Base-by-base conservation (phyloP, 768 basidiomycete species). In the Boletus subcaerulescens region DNA sequence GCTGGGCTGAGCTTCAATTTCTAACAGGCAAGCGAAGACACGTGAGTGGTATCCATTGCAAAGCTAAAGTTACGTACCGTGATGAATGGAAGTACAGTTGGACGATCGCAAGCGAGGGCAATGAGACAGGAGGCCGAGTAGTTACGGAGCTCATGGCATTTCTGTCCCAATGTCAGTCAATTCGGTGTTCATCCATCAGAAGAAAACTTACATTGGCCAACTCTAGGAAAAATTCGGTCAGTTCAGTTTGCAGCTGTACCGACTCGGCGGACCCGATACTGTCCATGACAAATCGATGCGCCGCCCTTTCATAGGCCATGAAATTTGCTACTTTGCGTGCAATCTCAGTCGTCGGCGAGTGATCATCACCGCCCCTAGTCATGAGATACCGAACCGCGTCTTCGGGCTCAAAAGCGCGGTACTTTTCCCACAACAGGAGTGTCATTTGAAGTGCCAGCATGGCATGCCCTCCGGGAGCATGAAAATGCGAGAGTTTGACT, bases 371-470 rank as follows among this genome's bases (percentile, higher is more conserved):
- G 24, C 63, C 46, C 39, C 67, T 60, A 18, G 45, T 62, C 60
- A 74, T 64, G 72, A 80, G 73, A 50, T 74, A 67, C 29, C 65
- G 65, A 20, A 82, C 71, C 7, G 73, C 73, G 49, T 76, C 77
- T 41, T 75, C 73, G 1, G 80, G 75, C 45, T 78, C 72, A 31
- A 82, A 71, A 39, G 65, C 57, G 20, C 65, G 59, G 61, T 75
- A 79, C 35, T 71, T 66, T 33, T 66, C 65, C 46, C 75, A 78
- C 9, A 73, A 51, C 18, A 69, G 56, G 17, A 72, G 48, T 0
- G 80, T 81, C 26, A 81, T 29, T 53, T 83, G 80, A 39, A 72
- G 71, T 2, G 77, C 76, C 26, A 84, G 61, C 57, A 77, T 74
- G 40, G 76, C 71, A 20, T 71, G 65, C 1, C 80, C 80, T 2